Conservation (phyloP, 2,329 filamentous ascomycete genomes). For the Ascochyta clinopodiicola region DNA sequence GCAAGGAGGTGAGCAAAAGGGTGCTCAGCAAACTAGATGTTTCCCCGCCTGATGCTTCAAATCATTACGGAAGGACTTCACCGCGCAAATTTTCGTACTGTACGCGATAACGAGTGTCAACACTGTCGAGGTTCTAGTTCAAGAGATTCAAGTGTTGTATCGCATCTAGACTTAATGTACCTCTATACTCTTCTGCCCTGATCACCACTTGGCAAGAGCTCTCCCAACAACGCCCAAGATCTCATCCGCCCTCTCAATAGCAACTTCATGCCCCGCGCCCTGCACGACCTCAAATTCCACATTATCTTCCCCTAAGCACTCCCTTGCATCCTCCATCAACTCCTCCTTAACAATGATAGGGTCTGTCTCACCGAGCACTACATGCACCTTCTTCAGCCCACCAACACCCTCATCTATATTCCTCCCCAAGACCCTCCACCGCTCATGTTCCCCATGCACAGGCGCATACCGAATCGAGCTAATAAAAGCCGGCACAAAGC, state of each 20-base stretch:
- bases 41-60: too few relatives aligned
- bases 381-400: conserved; percentile 61
- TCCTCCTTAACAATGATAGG: conserved; percentile 71
- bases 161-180: background rate
- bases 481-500: conserved; percentile 74
- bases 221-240: conserved; percentile 62
- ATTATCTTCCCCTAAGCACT: conserved; percentile 63
- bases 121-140: too few relatives aligned
- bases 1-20: too few relatives aligned
- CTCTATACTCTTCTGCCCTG: background rate
- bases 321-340: conserved; percentile 65
- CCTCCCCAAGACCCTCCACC: conserved; percentile 66
- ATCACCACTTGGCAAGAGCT: conserved; percentile 44
- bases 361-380: conserved; percentile 72
- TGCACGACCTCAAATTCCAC: conserved; percentile 62
- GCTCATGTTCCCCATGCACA: conserved; percentile 67
- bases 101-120: too few relatives aligned
- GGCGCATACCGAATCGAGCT: conserved; percentile 74
- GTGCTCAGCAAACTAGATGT: too few relatives aligned
- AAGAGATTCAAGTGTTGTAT: background rate
- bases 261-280: conserved; percentile 73
- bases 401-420: conserved; percentile 39
- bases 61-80: too few relatives aligned
- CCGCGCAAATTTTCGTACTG: too few relatives aligned
- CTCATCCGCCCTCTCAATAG: conserved; percentile 65